Conservation (phyloP, 164 flowering plant species). For the Macadamia tetraphylla region DNA sequence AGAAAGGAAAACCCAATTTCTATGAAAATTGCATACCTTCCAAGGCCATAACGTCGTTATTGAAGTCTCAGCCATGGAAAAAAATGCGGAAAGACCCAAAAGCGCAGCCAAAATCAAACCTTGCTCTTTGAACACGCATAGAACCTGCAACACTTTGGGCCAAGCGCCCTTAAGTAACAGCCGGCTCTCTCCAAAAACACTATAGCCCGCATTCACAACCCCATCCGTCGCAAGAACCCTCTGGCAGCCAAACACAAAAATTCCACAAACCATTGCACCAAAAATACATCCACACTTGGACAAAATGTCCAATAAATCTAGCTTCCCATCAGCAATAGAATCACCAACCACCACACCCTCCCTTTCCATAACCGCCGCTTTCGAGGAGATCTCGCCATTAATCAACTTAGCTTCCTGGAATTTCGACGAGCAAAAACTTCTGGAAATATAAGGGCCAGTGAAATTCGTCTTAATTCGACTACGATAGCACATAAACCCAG, state of each 20-base stretch:
- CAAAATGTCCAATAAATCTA: conserved; percentile 26
- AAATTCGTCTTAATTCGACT: conserved; percentile 8
- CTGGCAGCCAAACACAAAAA: conserved; percentile 44
- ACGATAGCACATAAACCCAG: conserved; percentile 5
- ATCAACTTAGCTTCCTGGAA: conserved; percentile 3
- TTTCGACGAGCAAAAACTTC: conserved; percentile 1
- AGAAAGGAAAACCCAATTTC: background rate
- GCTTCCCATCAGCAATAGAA: conserved; percentile 13
- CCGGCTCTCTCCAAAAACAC: conserved; percentile 42
- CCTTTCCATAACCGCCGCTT: conserved; percentile 2
- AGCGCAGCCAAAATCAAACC: conserved; percentile 76
- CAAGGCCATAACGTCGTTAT: conserved; percentile 99
- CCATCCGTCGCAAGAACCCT: conserved; percentile 65
- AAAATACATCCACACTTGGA: conserved; percentile 38
- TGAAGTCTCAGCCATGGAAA: conserved; percentile 99
- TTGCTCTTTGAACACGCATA: conserved; percentile 67
- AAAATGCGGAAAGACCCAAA: conserved; percentile 86
- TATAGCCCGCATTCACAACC: conserved; percentile 41
- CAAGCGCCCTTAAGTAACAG: conserved; percentile 45
- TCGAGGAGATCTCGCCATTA: conserved; percentile 1
- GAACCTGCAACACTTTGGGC: conserved; percentile 70
- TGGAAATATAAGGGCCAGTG: conserved; percentile 4
- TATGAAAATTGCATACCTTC: conserved; percentile 54
- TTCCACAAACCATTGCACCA: conserved; percentile 55
- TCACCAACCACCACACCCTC: conserved; percentile 6